Conservation (phyloP, 495 filamentous ascomycete species). For the Aspergillus cavernicola region DNA sequence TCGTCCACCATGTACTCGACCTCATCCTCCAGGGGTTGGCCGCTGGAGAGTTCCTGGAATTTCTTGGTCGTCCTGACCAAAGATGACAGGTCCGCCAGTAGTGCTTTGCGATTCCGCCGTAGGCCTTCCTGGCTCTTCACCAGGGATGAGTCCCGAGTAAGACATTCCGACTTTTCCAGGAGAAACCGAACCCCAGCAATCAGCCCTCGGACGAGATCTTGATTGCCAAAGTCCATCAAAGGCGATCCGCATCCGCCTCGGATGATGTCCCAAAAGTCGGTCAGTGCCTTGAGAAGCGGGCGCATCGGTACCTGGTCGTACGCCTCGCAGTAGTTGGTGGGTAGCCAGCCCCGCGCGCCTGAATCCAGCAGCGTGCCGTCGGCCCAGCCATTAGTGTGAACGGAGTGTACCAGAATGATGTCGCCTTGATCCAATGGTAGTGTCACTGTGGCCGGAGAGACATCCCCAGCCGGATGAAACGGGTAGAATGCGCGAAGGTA, state of each 20-base stretch:
- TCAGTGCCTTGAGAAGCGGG: slow-evolving; percentile 77
- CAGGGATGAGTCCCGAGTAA: slow-evolving; percentile 73
- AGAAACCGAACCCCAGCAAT: slow-evolving; percentile 90
- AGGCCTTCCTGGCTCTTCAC: slow-evolving; percentile 73
- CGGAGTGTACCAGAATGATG: slow-evolving; percentile 89
- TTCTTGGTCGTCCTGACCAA: slow-evolving; percentile 84
- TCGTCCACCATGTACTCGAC: slow-evolving; percentile 81
- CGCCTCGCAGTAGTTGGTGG: slow-evolving; percentile 96
- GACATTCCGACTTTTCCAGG: slow-evolving; percentile 84
- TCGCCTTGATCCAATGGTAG: slow-evolving; percentile 85
- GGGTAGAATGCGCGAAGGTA: slow-evolving; percentile 96
- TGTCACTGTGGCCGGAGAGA: slow-evolving; percentile 74
- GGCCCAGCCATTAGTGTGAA: slow-evolving; percentile 98
- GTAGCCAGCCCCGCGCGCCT: slow-evolving; percentile 91
- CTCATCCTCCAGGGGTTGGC: slow-evolving; percentile 49
- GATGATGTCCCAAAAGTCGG: slow-evolving; percentile 91
- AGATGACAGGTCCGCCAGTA: slow-evolving; percentile 84
- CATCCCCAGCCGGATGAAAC: slow-evolving; percentile 74
- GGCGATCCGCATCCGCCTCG: slow-evolving; percentile 61
- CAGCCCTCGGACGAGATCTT: slow-evolving; percentile 86
- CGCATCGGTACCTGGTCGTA: slow-evolving; percentile 86
- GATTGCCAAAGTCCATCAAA: slow-evolving; percentile 72
- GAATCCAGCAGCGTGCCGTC: slow-evolving; percentile 91
- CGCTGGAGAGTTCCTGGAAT: slow-evolving; percentile 61
- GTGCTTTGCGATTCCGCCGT: slow-evolving; percentile 73